phyloP scores from a whole-genome alignment of 148 eudicot genomes.

The Chenopodium formosanum region DNA sequence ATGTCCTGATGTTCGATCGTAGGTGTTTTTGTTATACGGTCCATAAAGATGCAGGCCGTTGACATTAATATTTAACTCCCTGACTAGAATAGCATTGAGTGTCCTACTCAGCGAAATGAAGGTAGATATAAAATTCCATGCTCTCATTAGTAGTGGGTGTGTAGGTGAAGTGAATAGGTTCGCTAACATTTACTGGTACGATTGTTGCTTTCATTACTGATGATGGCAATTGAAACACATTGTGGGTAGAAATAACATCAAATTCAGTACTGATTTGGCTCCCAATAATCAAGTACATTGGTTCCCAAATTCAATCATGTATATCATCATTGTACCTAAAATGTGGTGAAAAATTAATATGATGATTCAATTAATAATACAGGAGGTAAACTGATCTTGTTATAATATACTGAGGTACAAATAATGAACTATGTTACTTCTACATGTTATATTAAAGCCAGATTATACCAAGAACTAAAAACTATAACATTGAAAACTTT shows the following conservation, averaged over 20 bases:
- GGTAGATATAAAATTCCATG: slow-evolving; percentile 23
- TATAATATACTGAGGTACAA: too few relatives aligned
- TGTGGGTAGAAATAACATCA: not conserved
- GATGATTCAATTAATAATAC: too few relatives aligned
- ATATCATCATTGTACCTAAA: slow-evolving; percentile 39
- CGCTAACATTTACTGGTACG: not conserved
- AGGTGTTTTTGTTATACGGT: too few relatives aligned
- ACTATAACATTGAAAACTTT: too few relatives aligned
- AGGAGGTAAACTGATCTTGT: not conserved
- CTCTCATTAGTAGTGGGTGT: not conserved
- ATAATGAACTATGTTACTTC: too few relatives aligned
- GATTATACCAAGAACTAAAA: too few relatives aligned
- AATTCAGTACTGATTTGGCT: not conserved
- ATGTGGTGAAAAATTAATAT: too few relatives aligned
- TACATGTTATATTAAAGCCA: too few relatives aligned
- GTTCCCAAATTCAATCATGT: slow-evolving; percentile 42
- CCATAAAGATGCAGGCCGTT: slow-evolving; percentile 19
- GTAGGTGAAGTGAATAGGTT: slow-evolving; percentile 3
- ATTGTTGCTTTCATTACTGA: slow-evolving; percentile 34
- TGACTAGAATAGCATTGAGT: slow-evolving; percentile 6
- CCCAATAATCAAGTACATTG: not conserved
- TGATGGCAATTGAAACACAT: slow-evolving; percentile 19
- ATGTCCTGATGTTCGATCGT: too few relatives aligned
- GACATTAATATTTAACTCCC: slow-evolving; percentile 34
- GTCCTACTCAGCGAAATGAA: slow-evolving; percentile 41